Evolutionary conservation across 2,329 filamentous ascomycete species (phyloP).

Genomic region (Lomentospora prolificans): DNA sequence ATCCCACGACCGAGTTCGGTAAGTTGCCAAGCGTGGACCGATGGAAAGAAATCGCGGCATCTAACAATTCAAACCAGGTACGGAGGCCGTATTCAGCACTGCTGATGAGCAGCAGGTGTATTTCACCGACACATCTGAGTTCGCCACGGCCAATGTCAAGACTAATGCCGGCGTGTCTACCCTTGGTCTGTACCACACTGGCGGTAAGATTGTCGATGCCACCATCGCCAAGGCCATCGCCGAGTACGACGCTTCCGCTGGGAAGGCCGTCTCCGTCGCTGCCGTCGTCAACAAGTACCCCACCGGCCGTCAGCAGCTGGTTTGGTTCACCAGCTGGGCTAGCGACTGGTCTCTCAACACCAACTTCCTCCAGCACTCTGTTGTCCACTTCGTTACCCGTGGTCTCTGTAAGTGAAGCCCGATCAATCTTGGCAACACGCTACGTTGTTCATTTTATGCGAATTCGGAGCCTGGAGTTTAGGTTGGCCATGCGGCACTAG

Average conservation of each 20-base stretch:
- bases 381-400: constrained; percentile 52
- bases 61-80: not conserved
- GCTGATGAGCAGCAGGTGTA: constrained; percentile 41
- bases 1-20: constrained; percentile 41
- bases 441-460: too few relatives aligned
- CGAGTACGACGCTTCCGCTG: constrained; percentile 35
- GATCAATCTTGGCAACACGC: too few relatives aligned
- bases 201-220: constrained; percentile 42
- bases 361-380: constrained; percentile 50
- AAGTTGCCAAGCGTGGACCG: constrained; percentile 14
- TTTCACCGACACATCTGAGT: constrained; percentile 42
- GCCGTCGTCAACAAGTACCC: constrained; percentile 50
- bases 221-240: constrained; percentile 45
- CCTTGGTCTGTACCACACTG: constrained; percentile 47
- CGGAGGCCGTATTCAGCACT: constrained; percentile 22
- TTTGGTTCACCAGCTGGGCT: constrained; percentile 45
- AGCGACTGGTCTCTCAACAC: constrained; percentile 36
- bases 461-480: too few relatives aligned
- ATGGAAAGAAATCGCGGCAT: not conserved
- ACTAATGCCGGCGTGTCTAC: constrained; percentile 37
- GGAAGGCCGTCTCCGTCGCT: constrained; percentile 33
- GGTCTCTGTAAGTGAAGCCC: constrained; percentile 31
- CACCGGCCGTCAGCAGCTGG: constrained; percentile 47
- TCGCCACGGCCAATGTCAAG: constrained; percentile 44
- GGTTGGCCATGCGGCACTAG: too few relatives aligned